These are phyloP conservation scores for Tetrahymena malaccensis DNA, from an alignment of 73 alveolate species.

Conservation along the genomic window DNA sequence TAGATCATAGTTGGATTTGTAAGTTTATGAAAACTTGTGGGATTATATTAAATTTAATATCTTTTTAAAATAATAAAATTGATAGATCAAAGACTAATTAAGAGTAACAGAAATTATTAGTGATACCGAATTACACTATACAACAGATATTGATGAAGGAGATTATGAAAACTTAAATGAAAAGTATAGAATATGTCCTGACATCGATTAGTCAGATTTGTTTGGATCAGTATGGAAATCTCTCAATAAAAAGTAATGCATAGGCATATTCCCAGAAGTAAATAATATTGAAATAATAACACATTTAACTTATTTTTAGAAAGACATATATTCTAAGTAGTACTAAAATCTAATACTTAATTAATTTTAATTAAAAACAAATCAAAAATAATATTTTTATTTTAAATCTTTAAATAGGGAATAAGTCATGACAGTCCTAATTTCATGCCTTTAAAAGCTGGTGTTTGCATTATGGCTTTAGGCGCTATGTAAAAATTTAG, in stretches of 20 bases:
- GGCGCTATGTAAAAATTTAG: conserved; percentile 91
- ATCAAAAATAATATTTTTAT: not conserved
- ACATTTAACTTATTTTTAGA: too few relatives aligned
- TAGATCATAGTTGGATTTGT: conserved; percentile 43
- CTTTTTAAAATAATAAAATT: conserved; percentile 28
- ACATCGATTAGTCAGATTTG: conserved; percentile 84
- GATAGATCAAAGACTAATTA: conserved; percentile 42
- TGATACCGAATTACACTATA: conserved; percentile 19
- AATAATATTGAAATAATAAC: not conserved
- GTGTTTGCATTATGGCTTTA: conserved; percentile 88
- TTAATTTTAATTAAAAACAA: not conserved
- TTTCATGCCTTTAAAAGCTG: conserved; percentile 88
- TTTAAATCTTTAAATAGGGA: not conserved
- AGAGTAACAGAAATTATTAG: not conserved
- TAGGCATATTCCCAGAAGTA: conserved; percentile 98
- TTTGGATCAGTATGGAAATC: conserved; percentile 74
- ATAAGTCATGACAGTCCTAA: conserved; percentile 93
- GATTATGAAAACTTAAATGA: conserved; percentile 7
- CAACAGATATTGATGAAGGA: conserved; percentile 19
- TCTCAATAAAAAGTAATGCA: conserved; percentile 71
- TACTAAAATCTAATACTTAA: too few relatives aligned
- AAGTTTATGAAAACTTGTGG: not conserved
- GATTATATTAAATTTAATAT: not conserved
- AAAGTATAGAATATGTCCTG: conserved; percentile 73
- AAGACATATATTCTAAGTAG: not conserved